A percentile compares a stretch with the other conserved stretches of the same genome.
Conservation (phyloP, 1,284 basidiomycete genomes). For the Cryptococcus amylolentus region DNA sequence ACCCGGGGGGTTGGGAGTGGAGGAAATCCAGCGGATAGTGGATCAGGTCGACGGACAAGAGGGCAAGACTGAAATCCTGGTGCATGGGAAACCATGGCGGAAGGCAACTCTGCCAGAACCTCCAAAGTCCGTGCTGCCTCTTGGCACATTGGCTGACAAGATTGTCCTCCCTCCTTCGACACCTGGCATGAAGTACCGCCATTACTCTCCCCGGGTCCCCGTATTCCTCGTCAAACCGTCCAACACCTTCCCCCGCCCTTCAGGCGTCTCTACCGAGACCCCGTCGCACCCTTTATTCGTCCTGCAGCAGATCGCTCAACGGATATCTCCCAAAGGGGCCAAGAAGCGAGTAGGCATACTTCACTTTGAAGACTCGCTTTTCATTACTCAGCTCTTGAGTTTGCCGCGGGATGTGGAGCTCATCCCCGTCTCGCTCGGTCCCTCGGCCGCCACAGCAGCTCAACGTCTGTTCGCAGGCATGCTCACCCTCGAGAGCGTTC, state of each 20-base stretch:
- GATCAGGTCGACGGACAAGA: constrained; percentile 44
- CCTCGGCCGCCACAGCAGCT: constrained; percentile 67
- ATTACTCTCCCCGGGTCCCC: constrained; percentile 87
- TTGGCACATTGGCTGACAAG: not conserved
- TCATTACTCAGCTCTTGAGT: constrained; percentile 10
- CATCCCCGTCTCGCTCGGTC: constrained; percentile 58
- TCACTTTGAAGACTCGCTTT: constrained; percentile 61
- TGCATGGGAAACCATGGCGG: constrained; percentile 33
- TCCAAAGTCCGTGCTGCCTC: not conserved
- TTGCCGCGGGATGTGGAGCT: constrained; percentile 13
- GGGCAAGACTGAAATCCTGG: constrained; percentile 28
- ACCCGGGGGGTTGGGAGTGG: constrained; percentile 89
- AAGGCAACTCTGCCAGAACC: constrained; percentile 9
- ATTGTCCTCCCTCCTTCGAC: constrained; percentile 68
- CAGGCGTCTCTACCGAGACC: constrained; percentile 10
- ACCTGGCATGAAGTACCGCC: constrained; percentile 99
- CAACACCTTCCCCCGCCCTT: constrained; percentile 47
- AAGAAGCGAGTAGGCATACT: constrained; percentile 61
- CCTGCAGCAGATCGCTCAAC: constrained; percentile 6
- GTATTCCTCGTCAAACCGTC: constrained; percentile 67
- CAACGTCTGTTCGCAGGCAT: constrained; percentile 84
- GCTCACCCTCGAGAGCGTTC: constrained; percentile 63
- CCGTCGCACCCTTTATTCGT: constrained; percentile 14
- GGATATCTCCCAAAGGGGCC: constrained; percentile 5
- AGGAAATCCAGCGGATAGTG: constrained; percentile 70